Conservation (phyloP, 805 yeast genomes). For the Yamadazyma scolyti region DNA sequence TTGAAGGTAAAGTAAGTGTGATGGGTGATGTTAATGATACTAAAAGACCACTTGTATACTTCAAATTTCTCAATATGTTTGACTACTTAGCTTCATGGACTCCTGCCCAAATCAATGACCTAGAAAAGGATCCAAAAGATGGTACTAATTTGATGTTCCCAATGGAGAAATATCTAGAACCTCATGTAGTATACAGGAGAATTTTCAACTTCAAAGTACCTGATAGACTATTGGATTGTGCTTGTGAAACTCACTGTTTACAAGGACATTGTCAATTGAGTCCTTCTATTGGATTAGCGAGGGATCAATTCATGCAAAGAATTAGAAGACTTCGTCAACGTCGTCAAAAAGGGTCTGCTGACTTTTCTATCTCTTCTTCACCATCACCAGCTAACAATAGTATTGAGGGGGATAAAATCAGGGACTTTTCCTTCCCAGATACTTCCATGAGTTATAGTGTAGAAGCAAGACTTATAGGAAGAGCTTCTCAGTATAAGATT, state of each 20-base stretch:
- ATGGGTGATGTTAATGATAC: conserved; percentile 11
- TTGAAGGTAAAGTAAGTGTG: conserved; percentile 31
- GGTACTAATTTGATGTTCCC: conserved; percentile 24
- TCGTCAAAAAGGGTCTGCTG: conserved; percentile 13
- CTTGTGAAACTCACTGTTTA: conserved; percentile 31
- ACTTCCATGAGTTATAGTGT: conserved; percentile 32
- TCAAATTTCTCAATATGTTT: conserved; percentile 38
- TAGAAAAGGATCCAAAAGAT: conserved; percentile 28
- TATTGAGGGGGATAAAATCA: conserved; percentile 8
- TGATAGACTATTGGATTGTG: conserved; percentile 31
- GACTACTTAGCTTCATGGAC: conserved; percentile 43
- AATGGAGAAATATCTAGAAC: conserved; percentile 23
- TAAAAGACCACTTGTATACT: conserved; percentile 13
- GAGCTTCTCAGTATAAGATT: conserved; percentile 27
- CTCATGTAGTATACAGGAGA: conserved; percentile 32
- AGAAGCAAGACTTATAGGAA: conserved; percentile 36
- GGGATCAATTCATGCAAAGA: conserved; percentile 20
- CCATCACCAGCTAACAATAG: conserved; percentile 1
- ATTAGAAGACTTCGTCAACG: conserved; percentile 23
- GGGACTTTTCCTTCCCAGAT: conserved; percentile 31
- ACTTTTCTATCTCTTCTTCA: conserved; percentile 3
- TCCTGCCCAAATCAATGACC: conserved; percentile 22
- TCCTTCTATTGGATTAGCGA: conserved; percentile 33
- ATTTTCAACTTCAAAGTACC: conserved; percentile 39
- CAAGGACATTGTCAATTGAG: conserved; percentile 34